phyloP scores from a whole-genome alignment of 1,139 yeast species.

The Yamadazyma diddensiae region DNA sequence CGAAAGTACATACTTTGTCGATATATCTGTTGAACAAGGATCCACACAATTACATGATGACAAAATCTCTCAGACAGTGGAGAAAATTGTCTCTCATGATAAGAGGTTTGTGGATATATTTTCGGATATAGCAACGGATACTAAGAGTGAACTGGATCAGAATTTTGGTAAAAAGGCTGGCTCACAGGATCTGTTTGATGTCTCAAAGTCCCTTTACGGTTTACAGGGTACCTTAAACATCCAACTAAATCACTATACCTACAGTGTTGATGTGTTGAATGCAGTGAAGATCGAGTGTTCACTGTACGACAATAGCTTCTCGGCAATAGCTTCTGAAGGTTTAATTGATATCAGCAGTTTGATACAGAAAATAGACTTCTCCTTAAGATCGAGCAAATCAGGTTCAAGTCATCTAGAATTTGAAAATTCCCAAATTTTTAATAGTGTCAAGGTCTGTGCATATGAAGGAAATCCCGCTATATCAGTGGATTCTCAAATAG shows the following conservation, averaged over 20 bases:
- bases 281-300: slow-evolving; percentile 15
- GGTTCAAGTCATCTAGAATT: slow-evolving; percentile 21
- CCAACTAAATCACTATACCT: slow-evolving; percentile 20
- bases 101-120: slow-evolving; percentile 14
- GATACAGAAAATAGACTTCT: slow-evolving; percentile 20
- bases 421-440: slow-evolving; percentile 29
- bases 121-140: neutral
- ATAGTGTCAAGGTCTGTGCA: slow-evolving; percentile 18
- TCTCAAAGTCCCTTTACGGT: too few species aligned
- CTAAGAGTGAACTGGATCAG: too few species aligned
- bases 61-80: slow-evolving; percentile 8
- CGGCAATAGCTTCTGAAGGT: slow-evolving; percentile 15
- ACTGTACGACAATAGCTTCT: slow-evolving; percentile 19
- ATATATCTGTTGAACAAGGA: slow-evolving; percentile 6
- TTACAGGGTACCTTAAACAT: slow-evolving; percentile 17
- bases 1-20: slow-evolving; percentile 2
- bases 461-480: slow-evolving; percentile 17
- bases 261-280: slow-evolving; percentile 19
- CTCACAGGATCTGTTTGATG: slow-evolving; percentile 4
- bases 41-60: slow-evolving; percentile 6
- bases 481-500: slow-evolving; percentile 22
- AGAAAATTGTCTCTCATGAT: slow-evolving; percentile 19
- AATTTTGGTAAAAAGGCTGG: neutral
- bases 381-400: slow-evolving; percentile 10
- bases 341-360: slow-evolving; percentile 18